phyloP scores from a whole-genome alignment of 306 rosid species.

The Castanopsis chinensis region DNA sequence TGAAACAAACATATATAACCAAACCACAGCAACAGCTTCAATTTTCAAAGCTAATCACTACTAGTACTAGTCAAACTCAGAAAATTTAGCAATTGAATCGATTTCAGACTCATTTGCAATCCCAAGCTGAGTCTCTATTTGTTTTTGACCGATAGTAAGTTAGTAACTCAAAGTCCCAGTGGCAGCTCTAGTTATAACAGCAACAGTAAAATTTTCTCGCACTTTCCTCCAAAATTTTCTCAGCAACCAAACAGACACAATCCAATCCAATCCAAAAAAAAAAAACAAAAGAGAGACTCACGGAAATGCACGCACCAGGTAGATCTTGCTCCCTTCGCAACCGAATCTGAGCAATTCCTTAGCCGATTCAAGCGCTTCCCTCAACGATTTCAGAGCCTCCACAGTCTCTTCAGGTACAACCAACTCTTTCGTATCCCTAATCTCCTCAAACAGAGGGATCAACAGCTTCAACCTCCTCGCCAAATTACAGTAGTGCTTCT shows the following conservation, averaged over 20 bases:
- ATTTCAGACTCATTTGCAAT: neutral
- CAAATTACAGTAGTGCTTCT: slow-evolving; percentile 88
- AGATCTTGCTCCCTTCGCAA: slow-evolving; percentile 82
- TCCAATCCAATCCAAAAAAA: neutral
- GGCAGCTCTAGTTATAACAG: neutral
- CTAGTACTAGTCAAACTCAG: neutral
- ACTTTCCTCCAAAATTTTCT: slow-evolving; percentile 11
- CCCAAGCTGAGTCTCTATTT: neutral
- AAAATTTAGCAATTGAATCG: neutral
- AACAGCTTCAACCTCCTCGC: slow-evolving; percentile 84
- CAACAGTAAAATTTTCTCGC: neutral
- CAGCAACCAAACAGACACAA: slow-evolving; percentile 16
- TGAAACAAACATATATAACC: neutral
- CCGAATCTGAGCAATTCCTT: slow-evolving; percentile 77
- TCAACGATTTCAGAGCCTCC: slow-evolving; percentile 60
- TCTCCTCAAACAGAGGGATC: slow-evolving; percentile 91
- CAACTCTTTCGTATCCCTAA: slow-evolving; percentile 54
- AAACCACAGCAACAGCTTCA: neutral
- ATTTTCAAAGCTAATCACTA: neutral
- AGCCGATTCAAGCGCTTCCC: slow-evolving; percentile 62
- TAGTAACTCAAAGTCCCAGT: slow-evolving; percentile 3
- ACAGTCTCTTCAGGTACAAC: slow-evolving; percentile 38
- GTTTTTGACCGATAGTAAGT: too few species aligned
- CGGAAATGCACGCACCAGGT: slow-evolving; percentile 62
- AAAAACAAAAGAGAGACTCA: neutral